Conservation (phyloP, 805 yeast species). For the Barnettozyma vustinii region DNA sequence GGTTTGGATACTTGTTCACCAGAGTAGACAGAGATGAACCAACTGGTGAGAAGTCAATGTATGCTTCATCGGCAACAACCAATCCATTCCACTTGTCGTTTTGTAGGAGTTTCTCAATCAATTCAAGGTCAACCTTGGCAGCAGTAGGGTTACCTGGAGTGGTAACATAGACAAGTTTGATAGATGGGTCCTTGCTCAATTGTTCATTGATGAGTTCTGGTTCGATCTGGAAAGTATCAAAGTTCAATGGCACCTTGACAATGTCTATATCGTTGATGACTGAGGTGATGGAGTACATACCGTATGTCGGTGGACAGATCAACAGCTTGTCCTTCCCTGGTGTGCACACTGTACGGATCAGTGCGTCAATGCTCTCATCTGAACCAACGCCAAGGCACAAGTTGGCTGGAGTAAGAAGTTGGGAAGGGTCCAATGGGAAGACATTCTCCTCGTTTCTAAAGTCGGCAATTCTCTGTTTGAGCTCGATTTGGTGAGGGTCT, state of each 20-base stretch:
- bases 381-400: constrained; percentile 95
- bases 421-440: constrained; percentile 20
- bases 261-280: constrained; percentile 81
- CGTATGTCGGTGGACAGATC: constrained; percentile 93
- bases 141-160: constrained; percentile 98
- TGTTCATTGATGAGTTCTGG: constrained; percentile 47
- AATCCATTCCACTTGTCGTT: constrained; percentile 62
- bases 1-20: constrained; percentile 75
- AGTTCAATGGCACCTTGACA: constrained; percentile 67
- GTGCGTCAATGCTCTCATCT: constrained; percentile 88
- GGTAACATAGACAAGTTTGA: constrained; percentile 78
- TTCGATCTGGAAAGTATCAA: constrained; percentile 60
- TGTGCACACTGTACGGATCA: constrained; percentile 75
- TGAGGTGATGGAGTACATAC: constrained; percentile 93
- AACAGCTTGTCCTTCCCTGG: constrained; percentile 83
- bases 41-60: constrained; percentile 72
- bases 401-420: constrained; percentile 52
- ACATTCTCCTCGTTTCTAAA: constrained; percentile 55
- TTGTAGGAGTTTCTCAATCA: constrained; percentile 43
- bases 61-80: constrained; percentile 90
- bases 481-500: constrained; percentile 84
- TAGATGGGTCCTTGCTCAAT: constrained; percentile 48
- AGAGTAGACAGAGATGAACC: constrained; percentile 71
- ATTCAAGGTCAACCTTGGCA: constrained; percentile 43
- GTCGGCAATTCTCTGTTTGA: constrained; percentile 66